Evolutionary conservation across 2,329 filamentous ascomycete species (phyloP).

Genomic region (Phialemonium atrogriseum): DNA sequence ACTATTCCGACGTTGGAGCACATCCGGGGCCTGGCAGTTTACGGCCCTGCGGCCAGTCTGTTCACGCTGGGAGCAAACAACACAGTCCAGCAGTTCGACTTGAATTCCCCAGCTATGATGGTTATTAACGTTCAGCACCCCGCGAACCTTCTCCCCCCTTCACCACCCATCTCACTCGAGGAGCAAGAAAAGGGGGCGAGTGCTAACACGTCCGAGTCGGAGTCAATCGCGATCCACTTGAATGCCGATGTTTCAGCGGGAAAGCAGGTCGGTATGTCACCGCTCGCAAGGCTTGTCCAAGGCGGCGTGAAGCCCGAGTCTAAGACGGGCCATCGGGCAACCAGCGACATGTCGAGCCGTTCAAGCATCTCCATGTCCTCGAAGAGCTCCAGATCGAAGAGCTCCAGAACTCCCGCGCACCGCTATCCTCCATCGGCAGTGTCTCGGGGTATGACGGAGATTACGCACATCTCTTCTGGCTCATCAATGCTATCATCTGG

Average conservation of each 20-base stretch:
- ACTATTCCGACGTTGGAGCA: slow-evolving; percentile 77
- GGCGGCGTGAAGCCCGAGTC: slow-evolving; percentile 55
- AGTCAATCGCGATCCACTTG: slow-evolving; percentile 44
- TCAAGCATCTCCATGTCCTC: slow-evolving; percentile 50
- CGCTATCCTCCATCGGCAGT: slow-evolving; percentile 38
- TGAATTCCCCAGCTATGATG: slow-evolving; percentile 73
- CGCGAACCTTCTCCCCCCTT: slow-evolving; percentile 69
- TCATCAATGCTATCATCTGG: slow-evolving; percentile 42
- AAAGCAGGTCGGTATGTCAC: slow-evolving; percentile 70
- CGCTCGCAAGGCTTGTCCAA: slow-evolving; percentile 65
- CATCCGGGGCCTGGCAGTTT: slow-evolving; percentile 75
- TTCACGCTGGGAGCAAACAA: slow-evolving; percentile 86
- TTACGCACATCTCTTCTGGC: slow-evolving; percentile 61
- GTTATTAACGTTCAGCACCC: slow-evolving; percentile 84
- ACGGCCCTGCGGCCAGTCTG: slow-evolving; percentile 81
- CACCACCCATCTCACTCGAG: slow-evolving; percentile 73
- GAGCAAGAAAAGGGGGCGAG: slow-evolving; percentile 51
- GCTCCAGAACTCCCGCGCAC: slow-evolving; percentile 41
- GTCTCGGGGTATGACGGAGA: slow-evolving; percentile 50
- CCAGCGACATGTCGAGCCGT: slow-evolving; percentile 58
- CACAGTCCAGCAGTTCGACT: slow-evolving; percentile 89
- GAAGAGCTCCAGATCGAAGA: slow-evolving; percentile 44
- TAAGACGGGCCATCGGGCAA: slow-evolving; percentile 51
- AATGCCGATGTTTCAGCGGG: slow-evolving; percentile 59
- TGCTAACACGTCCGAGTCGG: slow-evolving; percentile 45